Evolutionary conservation across 305 asterid genomes (phyloP).

Genomic region (Fraxinus xanthoxyloides): DNA sequence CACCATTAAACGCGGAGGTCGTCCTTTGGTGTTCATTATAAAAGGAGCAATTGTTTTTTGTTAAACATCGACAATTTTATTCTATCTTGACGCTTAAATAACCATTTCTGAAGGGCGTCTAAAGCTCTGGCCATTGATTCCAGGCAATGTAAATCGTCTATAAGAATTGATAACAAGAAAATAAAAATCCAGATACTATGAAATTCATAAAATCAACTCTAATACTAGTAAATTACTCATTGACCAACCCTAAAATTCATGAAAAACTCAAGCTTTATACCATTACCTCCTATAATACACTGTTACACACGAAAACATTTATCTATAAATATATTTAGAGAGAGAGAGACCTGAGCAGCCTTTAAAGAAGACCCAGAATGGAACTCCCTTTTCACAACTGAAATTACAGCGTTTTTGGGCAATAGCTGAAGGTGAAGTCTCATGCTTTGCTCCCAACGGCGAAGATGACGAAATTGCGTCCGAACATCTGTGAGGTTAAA

Average conservation of each 20-base stretch:
- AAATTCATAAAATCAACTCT: not conserved
- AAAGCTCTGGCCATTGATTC: not conserved
- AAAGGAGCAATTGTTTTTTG: not conserved
- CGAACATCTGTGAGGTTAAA: not conserved
- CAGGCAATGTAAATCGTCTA: constrained; percentile 11
- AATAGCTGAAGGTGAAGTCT: constrained; percentile 30
- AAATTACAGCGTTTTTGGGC: constrained; percentile 36
- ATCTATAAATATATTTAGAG: not conserved
- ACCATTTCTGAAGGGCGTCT: not conserved
- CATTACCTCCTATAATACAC: not conserved
- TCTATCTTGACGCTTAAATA: not conserved
- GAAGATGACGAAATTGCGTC: constrained; percentile 12
- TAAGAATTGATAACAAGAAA: not conserved
- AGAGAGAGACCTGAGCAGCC: constrained; percentile 35
- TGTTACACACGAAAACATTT: not conserved
- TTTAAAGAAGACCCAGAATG: constrained; percentile 21
- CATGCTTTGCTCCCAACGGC: constrained; percentile 19
- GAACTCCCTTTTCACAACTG: constrained; percentile 28
- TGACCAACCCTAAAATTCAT: not conserved
- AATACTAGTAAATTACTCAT: not conserved
- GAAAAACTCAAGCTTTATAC: not conserved
- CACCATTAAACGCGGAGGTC: not conserved
- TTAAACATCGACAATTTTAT: not conserved
- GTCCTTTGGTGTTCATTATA: not conserved
- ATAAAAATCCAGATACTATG: not conserved